Percentiles rank a stretch among this genome's conserved stretches.
Conservation (phyloP, 768 basidiomycete genomes). For the Russula ochroleuca region DNA sequence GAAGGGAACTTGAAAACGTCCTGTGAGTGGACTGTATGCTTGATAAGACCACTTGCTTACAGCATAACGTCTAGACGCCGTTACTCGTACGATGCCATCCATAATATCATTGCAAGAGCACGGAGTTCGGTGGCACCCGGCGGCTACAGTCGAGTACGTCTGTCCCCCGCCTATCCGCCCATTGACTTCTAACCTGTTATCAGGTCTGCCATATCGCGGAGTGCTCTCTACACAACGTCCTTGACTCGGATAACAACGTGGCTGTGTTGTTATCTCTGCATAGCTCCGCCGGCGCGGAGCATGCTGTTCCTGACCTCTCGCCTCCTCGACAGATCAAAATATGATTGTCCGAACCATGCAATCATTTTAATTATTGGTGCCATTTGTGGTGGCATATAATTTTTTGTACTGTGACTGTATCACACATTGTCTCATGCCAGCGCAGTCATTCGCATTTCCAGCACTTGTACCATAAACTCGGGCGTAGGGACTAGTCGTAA, state of each 20-base stretch:
- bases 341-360: slow-evolving; percentile 2
- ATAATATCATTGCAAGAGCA: slow-evolving; percentile 71
- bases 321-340: slow-evolving; percentile 42
- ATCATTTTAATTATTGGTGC: slow-evolving; percentile 8
- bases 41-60: background rate
- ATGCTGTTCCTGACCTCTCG: slow-evolving; percentile 36
- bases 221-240: slow-evolving; percentile 62
- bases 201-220: slow-evolving; percentile 70
- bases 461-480: slow-evolving; percentile 14
- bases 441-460: slow-evolving; percentile 22
- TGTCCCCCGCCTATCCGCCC: background rate
- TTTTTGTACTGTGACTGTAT: slow-evolving; percentile 16
- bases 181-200: background rate
- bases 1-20: slow-evolving; percentile 63
- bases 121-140: slow-evolving; percentile 58
- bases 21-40: slow-evolving; percentile 45
- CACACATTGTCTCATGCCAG: slow-evolving; percentile 8
- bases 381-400: slow-evolving; percentile 11
- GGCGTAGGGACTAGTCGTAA: slow-evolving; percentile 4
- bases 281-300: slow-evolving; percentile 28
- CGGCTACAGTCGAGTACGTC: slow-evolving; percentile 51
- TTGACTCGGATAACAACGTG: slow-evolving; percentile 65
- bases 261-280: slow-evolving; percentile 64
- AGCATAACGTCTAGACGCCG: slow-evolving; percentile 46
- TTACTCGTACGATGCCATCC: slow-evolving; percentile 76